phyloP scores from a whole-genome alignment of 2,329 filamentous ascomycete genomes.

The Podosphaera aphanis region DNA sequence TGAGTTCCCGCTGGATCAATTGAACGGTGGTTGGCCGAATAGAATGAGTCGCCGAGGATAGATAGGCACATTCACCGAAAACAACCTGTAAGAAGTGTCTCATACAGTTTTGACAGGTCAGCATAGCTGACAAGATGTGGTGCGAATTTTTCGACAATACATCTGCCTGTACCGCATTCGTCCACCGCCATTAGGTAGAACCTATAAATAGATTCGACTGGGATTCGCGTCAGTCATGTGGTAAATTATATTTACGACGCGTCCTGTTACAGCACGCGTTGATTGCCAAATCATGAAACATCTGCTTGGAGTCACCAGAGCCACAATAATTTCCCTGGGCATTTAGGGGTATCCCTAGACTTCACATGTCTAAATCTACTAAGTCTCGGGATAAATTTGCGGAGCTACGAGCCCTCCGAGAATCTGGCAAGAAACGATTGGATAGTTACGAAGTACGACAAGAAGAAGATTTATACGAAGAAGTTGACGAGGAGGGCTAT shows the following conservation, averaged over 20 bases:
- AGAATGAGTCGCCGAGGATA: conserved; percentile 2
- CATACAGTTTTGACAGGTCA: conserved; percentile 13
- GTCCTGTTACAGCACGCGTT: conserved; percentile 1
- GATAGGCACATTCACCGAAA: conserved; percentile 8
- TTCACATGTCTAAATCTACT: conserved; percentile 15
- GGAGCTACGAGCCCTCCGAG: conserved; percentile 62
- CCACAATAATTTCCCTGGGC: neutral
- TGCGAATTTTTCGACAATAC: too few species aligned
- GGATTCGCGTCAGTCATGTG: too few species aligned
- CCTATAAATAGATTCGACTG: too few species aligned
- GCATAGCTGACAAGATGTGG: conserved; percentile 6
- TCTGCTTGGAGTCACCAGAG: too few species aligned
- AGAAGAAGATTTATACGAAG: conserved; percentile 70
- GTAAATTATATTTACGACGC: too few species aligned
- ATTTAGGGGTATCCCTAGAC: neutral
- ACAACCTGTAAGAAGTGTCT: conserved; percentile 11
- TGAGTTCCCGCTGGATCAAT: neutral
- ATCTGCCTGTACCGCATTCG: too few species aligned
- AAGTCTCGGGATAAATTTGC: conserved; percentile 29
- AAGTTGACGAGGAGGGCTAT: conserved; percentile 90
- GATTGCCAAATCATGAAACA: too few species aligned
- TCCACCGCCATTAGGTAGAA: too few species aligned
- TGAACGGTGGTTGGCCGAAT: neutral
- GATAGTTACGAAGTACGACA: conserved; percentile 72
- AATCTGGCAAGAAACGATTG: conserved; percentile 76